Conservation (phyloP, 1,284 basidiomycete genomes). For the Baeospora myosura region DNA sequence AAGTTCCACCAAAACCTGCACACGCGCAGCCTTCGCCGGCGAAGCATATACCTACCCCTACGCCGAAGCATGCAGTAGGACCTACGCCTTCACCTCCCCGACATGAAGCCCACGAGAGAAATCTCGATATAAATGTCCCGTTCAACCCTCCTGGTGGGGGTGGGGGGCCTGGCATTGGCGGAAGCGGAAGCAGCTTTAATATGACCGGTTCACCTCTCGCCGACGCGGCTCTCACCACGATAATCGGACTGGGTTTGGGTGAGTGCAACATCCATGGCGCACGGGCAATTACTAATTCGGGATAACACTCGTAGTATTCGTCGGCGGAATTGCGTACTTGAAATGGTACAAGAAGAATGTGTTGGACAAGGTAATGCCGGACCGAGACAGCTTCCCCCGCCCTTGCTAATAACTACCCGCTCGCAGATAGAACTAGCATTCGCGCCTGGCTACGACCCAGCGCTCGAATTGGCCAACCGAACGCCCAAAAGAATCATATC, state of each 20-base stretch:
- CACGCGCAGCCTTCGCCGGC: no score
- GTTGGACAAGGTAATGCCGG: slow-evolving; percentile 52
- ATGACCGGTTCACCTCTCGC: slow-evolving; percentile 35
- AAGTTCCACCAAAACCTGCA: no score
- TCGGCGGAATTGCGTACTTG: slow-evolving; percentile 67
- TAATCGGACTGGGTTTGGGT: slow-evolving; percentile 58
- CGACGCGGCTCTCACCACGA: slow-evolving; percentile 51
- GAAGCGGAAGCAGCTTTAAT: slow-evolving; percentile 23
- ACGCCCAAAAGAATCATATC: slow-evolving; percentile 24
- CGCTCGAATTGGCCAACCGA: slow-evolving; percentile 60
- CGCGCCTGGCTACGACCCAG: slow-evolving; percentile 65
- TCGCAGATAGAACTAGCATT: slow-evolving; percentile 60
- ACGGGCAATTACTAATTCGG: slow-evolving; percentile 1
- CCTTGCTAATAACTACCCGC: slow-evolving; percentile 11
- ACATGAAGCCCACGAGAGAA: slow-evolving; percentile 35
- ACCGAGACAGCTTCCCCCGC: slow-evolving; percentile 9
- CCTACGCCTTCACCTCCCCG: slow-evolving; percentile 17
- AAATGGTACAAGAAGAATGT: slow-evolving; percentile 78
- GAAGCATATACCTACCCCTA: no score
- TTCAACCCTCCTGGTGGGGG: slow-evolving; percentile 36
- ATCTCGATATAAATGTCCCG: slow-evolving; percentile 25
- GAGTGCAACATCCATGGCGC: slow-evolving; percentile 14
- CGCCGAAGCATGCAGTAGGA: slow-evolving; percentile 7
- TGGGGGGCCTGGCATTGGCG: slow-evolving; percentile 23
- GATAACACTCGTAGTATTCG: slow-evolving; percentile 40